A percentile compares a stretch with the other conserved stretches of the same genome.
These are phyloP conservation scores for Pezizomycotina sp. DNA, from an alignment of 2,329 filamentous ascomycete genomes.

Conservation along the genomic window DNA sequence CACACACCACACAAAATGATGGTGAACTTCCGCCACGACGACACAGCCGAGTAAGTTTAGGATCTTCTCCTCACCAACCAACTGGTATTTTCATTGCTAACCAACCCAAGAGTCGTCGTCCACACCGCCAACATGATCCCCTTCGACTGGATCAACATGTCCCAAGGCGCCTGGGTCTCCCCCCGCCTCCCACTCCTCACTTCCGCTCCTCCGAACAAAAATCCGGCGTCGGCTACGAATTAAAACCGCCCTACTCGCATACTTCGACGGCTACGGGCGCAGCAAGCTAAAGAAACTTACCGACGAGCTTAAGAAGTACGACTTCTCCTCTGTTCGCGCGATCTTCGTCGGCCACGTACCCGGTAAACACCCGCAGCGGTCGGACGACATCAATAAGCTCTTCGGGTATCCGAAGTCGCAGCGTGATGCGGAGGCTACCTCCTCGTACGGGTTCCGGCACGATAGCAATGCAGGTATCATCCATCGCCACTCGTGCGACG, in stretches of 20 bases:
- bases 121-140: conserved; percentile 87
- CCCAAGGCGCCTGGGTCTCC: conserved; percentile 65
- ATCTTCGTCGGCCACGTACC: conserved; percentile 67
- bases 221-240: conserved; percentile 48
- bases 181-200: conserved; percentile 44
- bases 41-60: conserved; percentile 45
- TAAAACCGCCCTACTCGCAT: conserved; percentile 61
- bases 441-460: conserved; percentile 25
- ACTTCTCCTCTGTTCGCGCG: conserved; percentile 54
- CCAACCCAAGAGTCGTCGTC: conserved; percentile 43
- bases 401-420: conserved; percentile 66
- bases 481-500: conserved; percentile 60
- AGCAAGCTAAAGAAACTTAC: conserved; percentile 39
- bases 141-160: conserved; percentile 77
- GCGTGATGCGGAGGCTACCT: conserved; percentile 28
- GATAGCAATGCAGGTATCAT: conserved; percentile 54
- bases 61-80: neutral
- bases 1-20: conserved; percentile 84
- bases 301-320: conserved; percentile 42
- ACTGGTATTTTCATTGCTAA: conserved; percentile 7
- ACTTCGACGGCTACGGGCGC: conserved; percentile 52
- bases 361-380: conserved; percentile 40
- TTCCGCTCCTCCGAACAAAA: conserved; percentile 1
- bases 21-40: conserved; percentile 61
- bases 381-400: conserved; percentile 36